Conservation (phyloP, 1,284 basidiomycete genomes). For the Microbotryum silenes-acaulis region DNA sequence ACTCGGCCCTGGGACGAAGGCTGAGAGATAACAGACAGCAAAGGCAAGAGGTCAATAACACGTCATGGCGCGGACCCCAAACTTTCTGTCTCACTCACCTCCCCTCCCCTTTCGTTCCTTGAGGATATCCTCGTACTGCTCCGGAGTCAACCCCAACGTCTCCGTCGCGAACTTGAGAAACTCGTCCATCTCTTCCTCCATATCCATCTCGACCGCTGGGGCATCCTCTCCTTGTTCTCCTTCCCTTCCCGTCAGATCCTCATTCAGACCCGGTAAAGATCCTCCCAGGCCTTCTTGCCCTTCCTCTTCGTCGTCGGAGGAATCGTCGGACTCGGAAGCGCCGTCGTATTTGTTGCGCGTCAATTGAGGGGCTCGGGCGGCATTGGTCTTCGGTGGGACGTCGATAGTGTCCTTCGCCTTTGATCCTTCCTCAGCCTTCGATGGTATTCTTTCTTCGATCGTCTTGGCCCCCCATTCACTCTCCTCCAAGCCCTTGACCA, state of each 20-base stretch:
- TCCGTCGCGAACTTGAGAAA: slow-evolving; percentile 87
- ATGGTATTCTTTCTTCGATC: neutral
- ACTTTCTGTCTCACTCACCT: slow-evolving; percentile 48
- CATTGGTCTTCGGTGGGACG: too few relatives aligned
- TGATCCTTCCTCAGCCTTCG: neutral
- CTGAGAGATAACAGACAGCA: slow-evolving; percentile 42
- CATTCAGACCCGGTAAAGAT: neutral
- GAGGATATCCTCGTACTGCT: slow-evolving; percentile 74
- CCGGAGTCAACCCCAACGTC: slow-evolving; percentile 72
- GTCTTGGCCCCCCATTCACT: neutral
- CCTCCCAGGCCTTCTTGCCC: slow-evolving; percentile 18
- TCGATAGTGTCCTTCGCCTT: too few relatives aligned
- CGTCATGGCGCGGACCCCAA: too few relatives aligned
- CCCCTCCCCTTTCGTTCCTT: slow-evolving; percentile 63
- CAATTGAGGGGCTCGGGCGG: slow-evolving; percentile 13
- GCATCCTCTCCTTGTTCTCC: slow-evolving; percentile 65
- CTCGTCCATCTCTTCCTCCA: slow-evolving; percentile 81
- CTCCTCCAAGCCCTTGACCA: too few relatives aligned
- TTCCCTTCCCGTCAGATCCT: slow-evolving; percentile 38
- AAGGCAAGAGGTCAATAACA: too few relatives aligned
- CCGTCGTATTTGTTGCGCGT: slow-evolving; percentile 32
- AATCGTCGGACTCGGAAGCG: slow-evolving; percentile 20
- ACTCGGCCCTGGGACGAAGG: slow-evolving; percentile 54
- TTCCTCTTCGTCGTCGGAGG: slow-evolving; percentile 20
- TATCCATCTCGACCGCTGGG: slow-evolving; percentile 58